Evolutionary conservation across 192 early-diverging fungal genomes (phyloP).

Genomic region (Ambispora gerdemannii): DNA sequence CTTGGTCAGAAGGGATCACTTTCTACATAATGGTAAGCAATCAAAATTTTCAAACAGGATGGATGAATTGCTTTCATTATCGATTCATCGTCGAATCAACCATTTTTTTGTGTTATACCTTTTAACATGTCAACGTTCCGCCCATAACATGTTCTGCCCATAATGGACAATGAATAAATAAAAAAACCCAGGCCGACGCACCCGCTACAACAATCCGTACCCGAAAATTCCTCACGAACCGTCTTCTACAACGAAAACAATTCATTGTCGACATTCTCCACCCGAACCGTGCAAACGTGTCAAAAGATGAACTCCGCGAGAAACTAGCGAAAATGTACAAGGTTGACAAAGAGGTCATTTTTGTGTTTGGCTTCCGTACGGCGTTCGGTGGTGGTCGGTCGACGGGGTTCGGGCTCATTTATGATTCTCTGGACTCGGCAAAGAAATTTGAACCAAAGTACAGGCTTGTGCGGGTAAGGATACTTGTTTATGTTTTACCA

Average conservation of each 20-base stretch:
- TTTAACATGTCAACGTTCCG: too few species aligned
- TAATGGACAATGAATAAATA: too few species aligned
- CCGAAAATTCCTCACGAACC: slow-evolving; percentile 99
- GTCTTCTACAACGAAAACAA: slow-evolving; percentile 94
- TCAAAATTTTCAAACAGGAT: too few species aligned
- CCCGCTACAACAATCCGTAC: slow-evolving; percentile 88
- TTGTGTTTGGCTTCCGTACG: slow-evolving; percentile 94
- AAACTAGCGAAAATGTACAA: slow-evolving; percentile 96
- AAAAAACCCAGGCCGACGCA: slow-evolving; percentile 78
- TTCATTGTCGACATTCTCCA: slow-evolving; percentile 96
- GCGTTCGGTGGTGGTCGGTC: slow-evolving; percentile 95
- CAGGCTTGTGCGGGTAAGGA: slow-evolving; percentile 78
- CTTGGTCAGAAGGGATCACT: too few species aligned
- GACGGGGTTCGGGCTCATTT: slow-evolving; percentile 94
- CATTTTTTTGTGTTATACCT: too few species aligned
- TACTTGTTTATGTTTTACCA: background rate
- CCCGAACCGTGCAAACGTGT: slow-evolving; percentile 88
- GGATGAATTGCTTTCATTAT: too few species aligned
- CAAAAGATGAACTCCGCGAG: slow-evolving; percentile 89
- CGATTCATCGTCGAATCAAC: too few species aligned
- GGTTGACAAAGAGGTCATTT: slow-evolving; percentile 81
- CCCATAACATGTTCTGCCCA: too few species aligned
- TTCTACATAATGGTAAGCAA: too few species aligned
- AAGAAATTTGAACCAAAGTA: slow-evolving; percentile 99
- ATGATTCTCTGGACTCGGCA: slow-evolving; percentile 88